Evolutionary conservation across 306 rosid species (phyloP), one percentile per base, ranked within the genome.

Genomic region (Trichosanthes cucumerina): DNA sequence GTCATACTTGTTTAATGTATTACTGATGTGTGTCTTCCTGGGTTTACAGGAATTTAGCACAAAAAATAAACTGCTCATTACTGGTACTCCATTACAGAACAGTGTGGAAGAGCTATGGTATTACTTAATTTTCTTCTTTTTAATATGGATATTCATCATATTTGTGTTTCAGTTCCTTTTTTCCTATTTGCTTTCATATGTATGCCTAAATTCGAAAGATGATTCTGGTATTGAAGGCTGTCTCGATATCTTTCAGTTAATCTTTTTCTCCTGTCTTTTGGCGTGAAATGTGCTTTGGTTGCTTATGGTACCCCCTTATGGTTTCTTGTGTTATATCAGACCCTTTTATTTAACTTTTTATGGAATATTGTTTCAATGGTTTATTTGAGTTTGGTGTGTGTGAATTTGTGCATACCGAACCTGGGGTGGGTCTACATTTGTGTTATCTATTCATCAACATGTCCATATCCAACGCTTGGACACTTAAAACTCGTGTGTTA

Each of bases 31-130:
- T 75, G 54, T 21, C 63, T 41, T 80, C 9, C 65, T 80, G 79
- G 63, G 43, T 64, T 83, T 57, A 54, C 90, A 96, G 99, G 99
- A 96, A 82, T 96, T 96, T 89, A 92, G 99, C 90, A 96, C 99
- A 78, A 96, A 96, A 88, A 96, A 96, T 84, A 96, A 96, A 88
- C 86, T 96, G 91, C 97, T 96, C 71, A 90, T 96, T 78, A 96
- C 99, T 58, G 99, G 99, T 23, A 96, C 99, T 83, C 99, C 99
- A 18, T 85, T 96, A 43, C 99, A 96, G 84, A 96, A 96, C 87
- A 91, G 96, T 46, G 99, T 96, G 84, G 99, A 96, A 88, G 99
- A 96, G 85, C 89, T 96, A 77, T 96, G 99, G 99, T 96, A 92
- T 72, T 62, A 62, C 78, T 78, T 69, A 9, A 52, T 65, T 68